A percentile compares a stretch with the other conserved stretches of the same genome.
Evolutionary conservation across 306 rosid species (phyloP).

Genomic region (Cucurbita argyrosperma): DNA sequence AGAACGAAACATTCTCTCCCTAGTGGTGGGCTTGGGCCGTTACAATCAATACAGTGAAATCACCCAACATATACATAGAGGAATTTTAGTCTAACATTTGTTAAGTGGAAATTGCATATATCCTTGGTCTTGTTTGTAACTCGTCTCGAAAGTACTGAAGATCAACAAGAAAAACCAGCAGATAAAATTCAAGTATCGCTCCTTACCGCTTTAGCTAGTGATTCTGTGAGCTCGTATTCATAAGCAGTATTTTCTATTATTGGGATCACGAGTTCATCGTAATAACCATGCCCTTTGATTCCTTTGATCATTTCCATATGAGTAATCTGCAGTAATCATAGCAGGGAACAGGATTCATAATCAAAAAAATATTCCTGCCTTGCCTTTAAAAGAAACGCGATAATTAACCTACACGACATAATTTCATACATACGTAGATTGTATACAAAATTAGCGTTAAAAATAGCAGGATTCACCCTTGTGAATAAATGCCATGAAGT

Average conservation of each 20-base stretch:
- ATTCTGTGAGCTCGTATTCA: slow-evolving; percentile 76
- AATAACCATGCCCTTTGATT: slow-evolving; percentile 93
- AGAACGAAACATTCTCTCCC: too few relatives aligned
- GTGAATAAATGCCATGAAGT: neutral
- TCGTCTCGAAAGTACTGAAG: neutral
- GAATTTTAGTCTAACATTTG: neutral
- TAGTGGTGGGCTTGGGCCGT: too few relatives aligned
- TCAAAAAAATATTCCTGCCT: neutral
- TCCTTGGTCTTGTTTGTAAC: neutral
- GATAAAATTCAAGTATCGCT: slow-evolving; percentile 6
- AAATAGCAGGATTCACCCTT: neutral
- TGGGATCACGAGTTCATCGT: slow-evolving; percentile 93
- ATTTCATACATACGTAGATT: neutral
- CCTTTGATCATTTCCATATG: slow-evolving; percentile 99
- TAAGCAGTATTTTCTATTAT: slow-evolving; percentile 84
- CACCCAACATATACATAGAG: neutral
- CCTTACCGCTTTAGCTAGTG: slow-evolving; percentile 90
- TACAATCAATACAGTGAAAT: neutral
- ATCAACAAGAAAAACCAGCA: neutral
- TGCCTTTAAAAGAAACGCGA: neutral
- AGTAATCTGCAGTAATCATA: slow-evolving; percentile 58
- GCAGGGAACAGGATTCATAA: slow-evolving; percentile 1
- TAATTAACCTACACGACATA: neutral
- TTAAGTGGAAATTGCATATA: neutral
- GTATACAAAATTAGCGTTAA: too few relatives aligned